Conservation (phyloP, 805 yeast genomes). For the Candida sonorensis region DNA sequence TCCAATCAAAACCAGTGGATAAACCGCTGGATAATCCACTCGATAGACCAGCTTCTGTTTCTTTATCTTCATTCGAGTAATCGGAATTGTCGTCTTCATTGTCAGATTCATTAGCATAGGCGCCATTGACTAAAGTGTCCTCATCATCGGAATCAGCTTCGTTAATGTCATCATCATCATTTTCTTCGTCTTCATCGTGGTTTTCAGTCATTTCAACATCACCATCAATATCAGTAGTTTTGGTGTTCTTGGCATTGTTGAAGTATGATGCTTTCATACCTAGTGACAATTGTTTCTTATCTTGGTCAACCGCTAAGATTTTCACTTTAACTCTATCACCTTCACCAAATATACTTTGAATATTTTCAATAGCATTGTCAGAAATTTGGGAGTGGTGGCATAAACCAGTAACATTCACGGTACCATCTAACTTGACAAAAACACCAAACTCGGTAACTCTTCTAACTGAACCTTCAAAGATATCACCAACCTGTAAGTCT, state of each 20-base stretch:
- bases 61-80: constrained; percentile 14
- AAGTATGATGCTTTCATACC: constrained; percentile 96
- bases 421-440: constrained; percentile 73
- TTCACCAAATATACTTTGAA: constrained; percentile 63
- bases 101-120: constrained; percentile 18
- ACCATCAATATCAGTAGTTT: constrained; percentile 19
- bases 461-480: constrained; percentile 71
- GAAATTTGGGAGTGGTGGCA: constrained; percentile 85
- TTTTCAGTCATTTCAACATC: no score
- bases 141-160: constrained; percentile 9
- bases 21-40: constrained; percentile 51
- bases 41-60: constrained; percentile 21
- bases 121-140: constrained; percentile 28
- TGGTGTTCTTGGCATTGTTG: no score
- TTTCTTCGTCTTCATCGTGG: no score
- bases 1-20: constrained; percentile 93
- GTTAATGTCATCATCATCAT: constrained; percentile 24
- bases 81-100: constrained; percentile 17
- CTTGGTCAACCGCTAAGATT: constrained; percentile 53
- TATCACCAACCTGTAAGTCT: constrained; percentile 63
- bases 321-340: constrained; percentile 91
- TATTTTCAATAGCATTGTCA: constrained; percentile 52
- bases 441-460: constrained; percentile 86
- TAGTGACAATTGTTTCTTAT: constrained; percentile 70
- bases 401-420: constrained; percentile 71